Base-by-base conservation (phyloP, 2,329 filamentous ascomycete species). In the Pseudocercospora fuligena region DNA sequence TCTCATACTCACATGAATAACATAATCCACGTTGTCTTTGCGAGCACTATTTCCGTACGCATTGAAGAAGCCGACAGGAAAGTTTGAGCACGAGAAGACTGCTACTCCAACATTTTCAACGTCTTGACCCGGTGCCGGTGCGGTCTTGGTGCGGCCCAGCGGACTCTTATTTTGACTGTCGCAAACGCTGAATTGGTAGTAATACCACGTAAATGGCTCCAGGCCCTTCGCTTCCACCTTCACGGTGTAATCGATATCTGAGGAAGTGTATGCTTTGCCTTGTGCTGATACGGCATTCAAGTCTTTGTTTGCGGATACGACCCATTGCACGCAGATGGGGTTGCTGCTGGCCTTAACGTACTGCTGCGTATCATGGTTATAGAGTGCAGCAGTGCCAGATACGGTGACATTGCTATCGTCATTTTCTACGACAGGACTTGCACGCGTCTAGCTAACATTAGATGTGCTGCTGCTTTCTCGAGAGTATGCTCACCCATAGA, bases 21-120 rank as follows among this genome's bases (percentile, higher is more conserved):
- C 78, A 54, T 79, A 82, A 63, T 82, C 80, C 5, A 81, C 78
- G 11, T 77, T 77, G 61, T 81, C 73, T 63, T 72, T 74, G 25
- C 72, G 64, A 11, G 73, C 71, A 16, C 68, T 65, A 46, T 73
- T 74, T 8, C 74, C 74, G 40, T 74, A 75, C 2, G 73, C 70
- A 54, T 75, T 74, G 68, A 75, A 74, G 61, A 66, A 73, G 21
- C 72, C 73, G 11, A 56, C 66, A 1, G 72, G 73, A 51, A 72
- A 74, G 66, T 73, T 74, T 14, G 69, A 69, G 69, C 73, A 74
- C 11, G 69, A 72, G 63, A 71, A 75, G 25, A 74, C 73, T 7
- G 73, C 73, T 8, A 74, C 58, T 6, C 73, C 69, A 14, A 75
- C 64, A 12, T 69, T 61, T 9, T 61, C 63, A 7, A 72, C 64